Conservation (phyloP, 2,329 filamentous ascomycete genomes). For the Talaromyces islandicus region DNA sequence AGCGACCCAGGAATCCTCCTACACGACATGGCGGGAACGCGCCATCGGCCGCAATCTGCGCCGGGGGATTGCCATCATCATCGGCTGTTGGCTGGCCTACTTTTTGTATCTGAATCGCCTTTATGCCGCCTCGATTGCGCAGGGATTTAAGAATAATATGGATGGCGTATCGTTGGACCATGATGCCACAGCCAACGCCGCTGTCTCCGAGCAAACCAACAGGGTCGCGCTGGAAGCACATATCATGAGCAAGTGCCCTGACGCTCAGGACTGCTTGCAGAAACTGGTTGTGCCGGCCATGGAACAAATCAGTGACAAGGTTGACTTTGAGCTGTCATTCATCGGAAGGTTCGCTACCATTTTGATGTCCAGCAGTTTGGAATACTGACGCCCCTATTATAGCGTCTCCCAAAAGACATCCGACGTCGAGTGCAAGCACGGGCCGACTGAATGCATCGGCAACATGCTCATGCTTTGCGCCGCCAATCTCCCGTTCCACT, state of each 20-base stretch:
- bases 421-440: constrained; percentile 83
- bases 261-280: constrained; percentile 76
- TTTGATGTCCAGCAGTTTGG: background rate
- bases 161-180: background rate
- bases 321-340: constrained; percentile 85
- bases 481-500: constrained; percentile 53
- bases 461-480: constrained; percentile 95
- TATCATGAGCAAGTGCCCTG: constrained; percentile 96
- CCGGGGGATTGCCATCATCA: constrained; percentile 6
- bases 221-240: constrained; percentile 80
- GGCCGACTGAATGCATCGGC: constrained; percentile 82
- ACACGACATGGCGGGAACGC: constrained; percentile 9
- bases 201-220: constrained; percentile 5
- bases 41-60: constrained; percentile 8
- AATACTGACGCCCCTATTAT: background rate
- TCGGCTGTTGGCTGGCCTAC: constrained; percentile 11
- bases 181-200: background rate
- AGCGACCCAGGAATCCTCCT: background rate
- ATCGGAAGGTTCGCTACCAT: constrained; percentile 63
- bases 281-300: constrained; percentile 80
- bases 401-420: constrained; percentile 66
- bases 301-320: constrained; percentile 72
- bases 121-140: background rate
- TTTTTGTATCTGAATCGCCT: constrained; percentile 9
- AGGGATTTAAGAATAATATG: background rate